phyloP scores from a whole-genome alignment of 768 basidiomycete genomes.

The Kwoniella newhampshirensis region DNA sequence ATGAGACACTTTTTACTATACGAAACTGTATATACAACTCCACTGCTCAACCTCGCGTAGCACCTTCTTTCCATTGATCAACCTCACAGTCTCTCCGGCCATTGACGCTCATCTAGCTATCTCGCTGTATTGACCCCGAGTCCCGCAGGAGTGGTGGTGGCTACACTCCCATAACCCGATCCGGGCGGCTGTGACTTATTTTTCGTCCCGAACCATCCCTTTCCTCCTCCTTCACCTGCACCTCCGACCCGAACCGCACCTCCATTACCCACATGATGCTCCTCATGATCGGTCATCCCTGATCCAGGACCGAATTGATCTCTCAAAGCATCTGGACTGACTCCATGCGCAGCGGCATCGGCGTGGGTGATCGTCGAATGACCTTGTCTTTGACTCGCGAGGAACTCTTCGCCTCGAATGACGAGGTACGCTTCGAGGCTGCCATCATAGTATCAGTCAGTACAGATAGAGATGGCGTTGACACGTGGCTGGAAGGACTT shows the following conservation, averaged over 20 bases:
- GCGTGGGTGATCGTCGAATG: constrained; percentile 22
- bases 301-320: constrained; percentile 16
- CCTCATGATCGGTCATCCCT: constrained; percentile 17
- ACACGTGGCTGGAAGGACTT: constrained; percentile 8
- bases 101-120: too few relatives aligned
- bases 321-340: constrained; percentile 21
- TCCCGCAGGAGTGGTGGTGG: too few relatives aligned
- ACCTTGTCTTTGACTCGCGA: constrained; percentile 52
- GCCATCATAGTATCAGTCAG: neutral
- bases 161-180: too few relatives aligned
- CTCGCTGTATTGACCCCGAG: too few relatives aligned
- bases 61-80: too few relatives aligned
- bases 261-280: constrained; percentile 1
- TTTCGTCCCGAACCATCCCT: constrained; percentile 3
- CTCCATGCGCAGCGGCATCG: constrained; percentile 21
- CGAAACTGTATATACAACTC: too few relatives aligned
- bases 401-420: constrained; percentile 70
- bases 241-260: neutral
- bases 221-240: neutral
- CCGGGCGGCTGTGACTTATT: too few relatives aligned
- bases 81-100: too few relatives aligned
- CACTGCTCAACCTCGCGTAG: too few relatives aligned
- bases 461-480: neutral
- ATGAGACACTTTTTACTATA: too few relatives aligned
- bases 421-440: constrained; percentile 77